Conservation (phyloP, 352 stramenopile genomes). For the Lagenidium giganteum region DNA sequence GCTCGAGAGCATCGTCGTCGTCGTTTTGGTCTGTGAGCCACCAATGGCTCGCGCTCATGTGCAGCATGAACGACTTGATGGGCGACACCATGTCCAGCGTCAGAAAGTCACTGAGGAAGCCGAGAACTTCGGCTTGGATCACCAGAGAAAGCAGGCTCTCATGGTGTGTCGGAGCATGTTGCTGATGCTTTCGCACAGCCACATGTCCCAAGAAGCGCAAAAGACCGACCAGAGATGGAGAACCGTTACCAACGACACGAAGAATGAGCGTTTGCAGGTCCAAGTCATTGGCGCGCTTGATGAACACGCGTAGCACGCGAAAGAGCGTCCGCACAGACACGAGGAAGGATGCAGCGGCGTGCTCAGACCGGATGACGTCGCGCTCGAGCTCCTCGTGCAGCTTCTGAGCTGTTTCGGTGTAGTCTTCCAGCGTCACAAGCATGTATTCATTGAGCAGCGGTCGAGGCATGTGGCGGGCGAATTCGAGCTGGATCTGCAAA, state of each 20-base stretch:
- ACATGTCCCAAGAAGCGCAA: too few relatives aligned
- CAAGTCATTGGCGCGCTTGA: slow-evolving; percentile 24
- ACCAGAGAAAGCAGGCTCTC: background rate
- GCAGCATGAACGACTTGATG: too few relatives aligned
- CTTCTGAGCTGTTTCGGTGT: too few relatives aligned
- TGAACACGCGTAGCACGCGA: slow-evolving; percentile 23
- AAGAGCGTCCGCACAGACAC: slow-evolving; percentile 20
- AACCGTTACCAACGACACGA: slow-evolving; percentile 23
- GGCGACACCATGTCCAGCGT: slow-evolving; percentile 30
- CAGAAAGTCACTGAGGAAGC: slow-evolving; percentile 31
- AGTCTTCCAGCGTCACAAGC: too few relatives aligned
- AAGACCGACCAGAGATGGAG: slow-evolving; percentile 18
- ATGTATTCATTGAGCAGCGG: too few relatives aligned
- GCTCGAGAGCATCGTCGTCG: slow-evolving; percentile 45
- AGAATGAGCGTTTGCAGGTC: slow-evolving; percentile 39
- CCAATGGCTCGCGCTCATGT: too few relatives aligned
- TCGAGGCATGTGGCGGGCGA: too few relatives aligned
- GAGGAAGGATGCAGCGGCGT: slow-evolving; percentile 11
- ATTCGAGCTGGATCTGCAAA: slow-evolving; percentile 7
- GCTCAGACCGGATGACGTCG: too few relatives aligned
- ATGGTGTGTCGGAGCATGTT: too few relatives aligned
- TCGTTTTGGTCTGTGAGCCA: too few relatives aligned
- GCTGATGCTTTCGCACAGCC: too few relatives aligned
- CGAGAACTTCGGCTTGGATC: slow-evolving; percentile 22
- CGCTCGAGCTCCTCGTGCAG: too few relatives aligned